These are phyloP conservation scores for Ascochyta clinopodiicola DNA, from an alignment of 2,329 filamentous ascomycete species.

Conservation along the genomic window DNA sequence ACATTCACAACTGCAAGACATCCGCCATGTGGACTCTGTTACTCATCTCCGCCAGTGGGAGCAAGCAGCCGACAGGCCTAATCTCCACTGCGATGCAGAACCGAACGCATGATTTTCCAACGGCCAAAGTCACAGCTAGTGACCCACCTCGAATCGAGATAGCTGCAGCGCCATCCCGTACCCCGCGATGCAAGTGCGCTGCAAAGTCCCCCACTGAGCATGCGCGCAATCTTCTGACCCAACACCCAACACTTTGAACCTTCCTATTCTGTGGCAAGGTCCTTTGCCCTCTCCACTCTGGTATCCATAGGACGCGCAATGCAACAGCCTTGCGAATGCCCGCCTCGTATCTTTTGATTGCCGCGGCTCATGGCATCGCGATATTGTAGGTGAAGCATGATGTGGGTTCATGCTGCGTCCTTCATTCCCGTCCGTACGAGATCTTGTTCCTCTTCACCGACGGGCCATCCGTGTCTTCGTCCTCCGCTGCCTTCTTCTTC, in stretches of 20 bases:
- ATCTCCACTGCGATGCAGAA: conserved; percentile 29
- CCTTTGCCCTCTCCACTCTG: conserved; percentile 20
- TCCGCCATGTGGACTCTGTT: conserved; percentile 24
- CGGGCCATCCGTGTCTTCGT: conserved; percentile 56
- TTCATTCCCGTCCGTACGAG: conserved; percentile 56
- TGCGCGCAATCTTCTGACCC: conserved; percentile 13
- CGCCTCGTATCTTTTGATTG: conserved; percentile 15
- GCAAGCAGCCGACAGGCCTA: conserved; percentile 17
- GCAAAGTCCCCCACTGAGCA: conserved; percentile 12
- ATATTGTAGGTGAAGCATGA: conserved; percentile 1
- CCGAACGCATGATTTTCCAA: conserved; percentile 28
- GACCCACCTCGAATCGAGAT: conserved; percentile 32
- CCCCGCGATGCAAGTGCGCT: conserved; percentile 30
- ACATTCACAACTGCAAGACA: conserved; percentile 18
- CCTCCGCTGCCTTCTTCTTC: conserved; percentile 52
- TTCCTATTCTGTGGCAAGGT: conserved; percentile 27
- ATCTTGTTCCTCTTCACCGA: conserved; percentile 57
- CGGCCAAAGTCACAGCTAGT: conserved; percentile 23
- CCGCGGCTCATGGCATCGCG: conserved; percentile 4
- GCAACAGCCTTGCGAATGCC: conserved; percentile 15
- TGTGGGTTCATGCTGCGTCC: not conserved
- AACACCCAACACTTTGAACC: conserved; percentile 19
- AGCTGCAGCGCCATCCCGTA: conserved; percentile 22
- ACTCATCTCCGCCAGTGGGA: conserved; percentile 22
- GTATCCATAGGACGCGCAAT: conserved; percentile 38